Conservation (phyloP, 2,329 filamentous ascomycete species). For the Hypoxylon sp. region DNA sequence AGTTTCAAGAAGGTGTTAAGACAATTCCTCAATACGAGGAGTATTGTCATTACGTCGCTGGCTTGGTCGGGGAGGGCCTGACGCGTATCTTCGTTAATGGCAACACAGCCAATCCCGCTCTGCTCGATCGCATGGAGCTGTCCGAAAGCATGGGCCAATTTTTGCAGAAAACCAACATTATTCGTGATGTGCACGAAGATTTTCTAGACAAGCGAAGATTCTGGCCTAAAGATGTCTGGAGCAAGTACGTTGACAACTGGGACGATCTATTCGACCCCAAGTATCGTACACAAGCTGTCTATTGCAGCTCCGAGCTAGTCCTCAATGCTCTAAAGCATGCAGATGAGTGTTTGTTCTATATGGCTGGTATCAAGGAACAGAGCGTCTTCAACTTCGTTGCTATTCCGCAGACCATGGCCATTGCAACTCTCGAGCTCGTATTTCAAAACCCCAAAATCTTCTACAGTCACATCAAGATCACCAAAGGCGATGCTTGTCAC, state of each 20-base stretch:
- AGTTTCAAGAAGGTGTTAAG: constrained; percentile 83
- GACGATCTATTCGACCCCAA: constrained; percentile 90
- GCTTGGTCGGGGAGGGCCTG: constrained; percentile 93
- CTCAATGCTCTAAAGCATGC: constrained; percentile 87
- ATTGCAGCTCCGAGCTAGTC: constrained; percentile 94
- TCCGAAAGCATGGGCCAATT: constrained; percentile 98
- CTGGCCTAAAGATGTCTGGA: constrained; percentile 98
- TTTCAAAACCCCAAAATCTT: constrained; percentile 94
- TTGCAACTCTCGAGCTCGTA: constrained; percentile 90
- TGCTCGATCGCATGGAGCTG: constrained; percentile 83
- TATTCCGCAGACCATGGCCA: constrained; percentile 97
- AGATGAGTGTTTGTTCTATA: constrained; percentile 97
- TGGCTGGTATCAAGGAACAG: constrained; percentile 94
- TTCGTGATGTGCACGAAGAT: constrained; percentile 94
- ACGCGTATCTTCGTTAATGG: constrained; percentile 92
- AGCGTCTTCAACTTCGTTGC: constrained; percentile 99
- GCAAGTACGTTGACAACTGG: constrained; percentile 90
- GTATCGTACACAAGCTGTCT: constrained; percentile 81
- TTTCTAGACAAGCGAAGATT: constrained; percentile 88
- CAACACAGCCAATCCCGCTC: constrained; percentile 86
- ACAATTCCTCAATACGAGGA: constrained; percentile 92
- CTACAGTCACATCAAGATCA: constrained; percentile 92
- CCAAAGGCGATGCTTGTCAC: constrained; percentile 91
- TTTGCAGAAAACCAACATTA: constrained; percentile 98
- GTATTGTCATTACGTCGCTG: constrained; percentile 99